phyloP scores from a whole-genome alignment of 805 yeast species.

The Komagataella populi region DNA sequence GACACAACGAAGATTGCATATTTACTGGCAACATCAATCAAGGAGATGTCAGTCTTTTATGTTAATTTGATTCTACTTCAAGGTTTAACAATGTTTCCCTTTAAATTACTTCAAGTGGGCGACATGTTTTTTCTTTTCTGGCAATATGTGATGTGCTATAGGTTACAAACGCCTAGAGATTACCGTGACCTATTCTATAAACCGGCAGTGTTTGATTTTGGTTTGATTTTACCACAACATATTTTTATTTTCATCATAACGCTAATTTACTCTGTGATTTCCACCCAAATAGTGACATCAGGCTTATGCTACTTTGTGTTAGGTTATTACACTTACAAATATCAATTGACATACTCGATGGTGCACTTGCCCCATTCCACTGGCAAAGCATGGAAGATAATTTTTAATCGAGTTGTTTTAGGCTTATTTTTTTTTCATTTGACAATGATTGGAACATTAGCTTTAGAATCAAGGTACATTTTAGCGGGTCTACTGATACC shows the following conservation, averaged over 20 bases:
- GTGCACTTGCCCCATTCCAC: constrained; percentile 57
- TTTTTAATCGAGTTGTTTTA: constrained; percentile 38
- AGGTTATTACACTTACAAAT: constrained; percentile 48
- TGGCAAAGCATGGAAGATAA: constrained; percentile 56
- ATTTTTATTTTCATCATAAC: constrained; percentile 44
- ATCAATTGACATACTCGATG: constrained; percentile 45
- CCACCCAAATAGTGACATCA: constrained; percentile 44
- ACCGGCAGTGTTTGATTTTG: constrained; percentile 48
- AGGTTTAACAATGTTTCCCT: constrained; percentile 54
- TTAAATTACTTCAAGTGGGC: constrained; percentile 39
- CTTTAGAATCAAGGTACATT: constrained; percentile 41
- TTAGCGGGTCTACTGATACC: constrained; percentile 36
- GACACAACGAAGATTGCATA: constrained; percentile 49
- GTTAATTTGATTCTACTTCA: constrained; percentile 55
- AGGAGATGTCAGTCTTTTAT: constrained; percentile 37
- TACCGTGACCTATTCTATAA: constrained; percentile 37
- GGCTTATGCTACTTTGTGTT: constrained; percentile 42
- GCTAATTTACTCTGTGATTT: constrained; percentile 44
- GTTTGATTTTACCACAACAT: constrained; percentile 49
- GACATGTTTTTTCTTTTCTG: constrained; percentile 33
- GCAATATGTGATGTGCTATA: constrained; percentile 20
- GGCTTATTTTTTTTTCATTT: constrained; percentile 43
- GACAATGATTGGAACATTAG: constrained; percentile 53
- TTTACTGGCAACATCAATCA: constrained; percentile 37
- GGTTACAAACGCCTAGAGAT: constrained; percentile 35